Evolutionary conservation across 306 rosid genomes (phyloP).

Genomic region (Lathyrus sativus): DNA sequence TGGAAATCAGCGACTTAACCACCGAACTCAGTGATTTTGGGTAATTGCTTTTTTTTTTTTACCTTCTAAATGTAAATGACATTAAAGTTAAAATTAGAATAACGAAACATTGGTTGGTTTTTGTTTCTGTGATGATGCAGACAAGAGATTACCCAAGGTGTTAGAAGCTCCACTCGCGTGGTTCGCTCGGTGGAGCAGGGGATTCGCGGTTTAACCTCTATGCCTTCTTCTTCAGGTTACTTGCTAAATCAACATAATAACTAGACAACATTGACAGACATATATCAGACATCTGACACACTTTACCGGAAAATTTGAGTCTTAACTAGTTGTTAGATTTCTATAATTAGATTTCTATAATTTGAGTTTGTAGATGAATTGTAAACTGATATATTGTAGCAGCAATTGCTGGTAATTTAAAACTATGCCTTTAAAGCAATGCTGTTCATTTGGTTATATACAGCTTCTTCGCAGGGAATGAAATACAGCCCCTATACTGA

Average conservation of each 20-base stretch:
- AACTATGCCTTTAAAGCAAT: not conserved
- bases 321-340: not conserved
- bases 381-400: not conserved
- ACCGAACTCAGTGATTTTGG: conserved; percentile 87
- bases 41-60: conserved; percentile 31
- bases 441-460: conserved; percentile 58
- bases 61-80: not conserved
- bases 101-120: not conserved
- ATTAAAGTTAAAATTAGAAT: not conserved
- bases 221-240: conserved; percentile 70
- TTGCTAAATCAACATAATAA: not conserved
- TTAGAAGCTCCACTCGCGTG: conserved; percentile 75
- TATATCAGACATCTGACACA: too few species aligned
- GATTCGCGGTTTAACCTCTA: conserved; percentile 61
- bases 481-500: conserved; percentile 37
- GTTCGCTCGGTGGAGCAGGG: conserved; percentile 74
- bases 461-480: conserved; percentile 68
- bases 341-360: not conserved
- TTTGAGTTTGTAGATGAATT: conserved; percentile 17
- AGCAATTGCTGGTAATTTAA: not conserved
- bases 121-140: conserved; percentile 49
- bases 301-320: not conserved
- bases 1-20: conserved; percentile 91
- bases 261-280: too few species aligned
- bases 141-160: conserved; percentile 85